phyloP scores from a whole-genome alignment of 768 basidiomycete genomes.

The Pisolithus microcarpus region DNA sequence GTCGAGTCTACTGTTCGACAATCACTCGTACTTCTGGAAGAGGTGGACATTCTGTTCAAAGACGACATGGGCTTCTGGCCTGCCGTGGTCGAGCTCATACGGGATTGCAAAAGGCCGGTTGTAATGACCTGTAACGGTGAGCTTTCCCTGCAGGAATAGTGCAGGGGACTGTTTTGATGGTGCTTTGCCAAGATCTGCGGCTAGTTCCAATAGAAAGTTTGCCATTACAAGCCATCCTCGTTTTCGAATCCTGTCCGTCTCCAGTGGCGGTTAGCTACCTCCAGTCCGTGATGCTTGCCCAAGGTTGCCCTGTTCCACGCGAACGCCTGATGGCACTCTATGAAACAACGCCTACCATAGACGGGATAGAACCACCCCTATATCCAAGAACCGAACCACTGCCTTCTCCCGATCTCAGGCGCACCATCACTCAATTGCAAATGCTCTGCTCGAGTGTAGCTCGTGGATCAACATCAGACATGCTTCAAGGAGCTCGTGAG shows the following conservation, averaged over 20 bases:
- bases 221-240: slow-evolving; percentile 66
- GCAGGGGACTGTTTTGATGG: slow-evolving; percentile 4
- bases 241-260: slow-evolving; percentile 54
- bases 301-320: slow-evolving; percentile 43
- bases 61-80: slow-evolving; percentile 87
- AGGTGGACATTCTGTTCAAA: slow-evolving; percentile 88
- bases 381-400: slow-evolving; percentile 26
- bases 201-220: slow-evolving; percentile 68
- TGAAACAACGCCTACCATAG: slow-evolving; percentile 24
- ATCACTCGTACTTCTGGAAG: slow-evolving; percentile 87
- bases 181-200: slow-evolving; percentile 47
- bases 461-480: slow-evolving; percentile 26
- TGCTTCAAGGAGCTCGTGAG: slow-evolving; percentile 22
- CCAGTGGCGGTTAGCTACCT: slow-evolving; percentile 61
- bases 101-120: slow-evolving; percentile 78
- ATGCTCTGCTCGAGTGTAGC: slow-evolving; percentile 34
- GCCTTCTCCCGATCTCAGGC: slow-evolving; percentile 52
- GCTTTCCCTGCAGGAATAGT: slow-evolving; percentile 8
- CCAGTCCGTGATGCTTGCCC: slow-evolving; percentile 49
- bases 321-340: slow-evolving; percentile 41
- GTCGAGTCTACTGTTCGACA: slow-evolving; percentile 47
- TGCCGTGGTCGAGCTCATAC: slow-evolving; percentile 73
- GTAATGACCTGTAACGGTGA: slow-evolving; percentile 93
- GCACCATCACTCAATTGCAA: slow-evolving; percentile 58
- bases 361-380: slow-evolving; percentile 27